phyloP scores from a whole-genome alignment of 2,329 filamentous ascomycete genomes.

The Cercospora sojina region DNA sequence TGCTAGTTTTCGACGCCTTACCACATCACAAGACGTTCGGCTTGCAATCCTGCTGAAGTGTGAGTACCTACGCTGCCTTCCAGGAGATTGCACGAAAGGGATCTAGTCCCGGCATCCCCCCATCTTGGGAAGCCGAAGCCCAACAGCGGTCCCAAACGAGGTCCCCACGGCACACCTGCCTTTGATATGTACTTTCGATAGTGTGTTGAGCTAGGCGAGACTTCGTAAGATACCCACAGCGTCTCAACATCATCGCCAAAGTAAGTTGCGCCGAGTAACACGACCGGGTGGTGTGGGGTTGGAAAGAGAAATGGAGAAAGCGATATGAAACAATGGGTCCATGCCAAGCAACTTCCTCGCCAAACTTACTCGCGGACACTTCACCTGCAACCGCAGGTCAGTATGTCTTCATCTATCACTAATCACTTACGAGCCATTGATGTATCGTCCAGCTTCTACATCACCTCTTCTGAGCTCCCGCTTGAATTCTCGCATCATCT shows the following conservation, averaged over 20 bases:
- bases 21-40: background rate
- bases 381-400: background rate
- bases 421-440: background rate
- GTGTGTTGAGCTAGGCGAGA: background rate
- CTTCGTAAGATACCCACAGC: background rate
- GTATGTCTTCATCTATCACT: background rate
- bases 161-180: background rate
- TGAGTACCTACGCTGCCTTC: background rate
- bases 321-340: background rate
- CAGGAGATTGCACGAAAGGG: background rate
- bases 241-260: background rate
- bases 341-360: background rate
- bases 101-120: background rate
- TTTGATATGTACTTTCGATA: background rate
- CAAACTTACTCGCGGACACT: background rate
- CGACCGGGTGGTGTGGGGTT: background rate
- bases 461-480: background rate
- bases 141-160: background rate
- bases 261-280: background rate
- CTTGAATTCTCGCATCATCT: slow-evolving; percentile 6
- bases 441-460: background rate
- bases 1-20: background rate
- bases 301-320: background rate
- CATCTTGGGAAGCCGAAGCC: background rate
- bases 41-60: background rate